Evolutionary conservation across 768 basidiomycete species (phyloP), one percentile per base, ranked within the genome.

Genomic region (Xanthoconium purpureum): DNA sequence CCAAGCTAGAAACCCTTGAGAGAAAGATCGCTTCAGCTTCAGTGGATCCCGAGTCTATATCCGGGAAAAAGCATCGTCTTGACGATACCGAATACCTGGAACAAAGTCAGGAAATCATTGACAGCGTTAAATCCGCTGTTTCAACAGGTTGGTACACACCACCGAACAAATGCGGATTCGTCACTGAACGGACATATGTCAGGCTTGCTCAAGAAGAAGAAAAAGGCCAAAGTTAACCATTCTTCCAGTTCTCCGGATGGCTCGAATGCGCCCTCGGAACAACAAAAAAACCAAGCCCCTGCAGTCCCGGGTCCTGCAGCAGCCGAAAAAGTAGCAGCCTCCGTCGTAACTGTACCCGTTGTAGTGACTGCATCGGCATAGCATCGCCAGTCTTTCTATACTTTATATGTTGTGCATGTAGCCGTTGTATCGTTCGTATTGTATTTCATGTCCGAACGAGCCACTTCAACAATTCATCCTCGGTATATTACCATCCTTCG

Each of bases 31-130:
- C 67, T 32, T 67, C 68, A 30, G 73, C 73, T 35, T 73, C 76
- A 11, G 71, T 37, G 14, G 72, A 77, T 45, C 70, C 81, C 0
- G 78, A 82, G 38, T 73, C 80, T 17, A 65, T 80, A 5, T 79
- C 84, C 0, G 89, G 90, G 11, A 87, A 82, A 78, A 97, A 96
- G 66, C 89, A 91, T 63, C 83, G 91, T 29, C 86, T 98, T 45
- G 94, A 98, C 47, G 96, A 99, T 66, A 87, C 84, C 3, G 89
- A 94, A 70, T 99, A 89, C 68, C 69, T 99, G 38, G 94, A 98
- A 69, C 87, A 96, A 74, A 94, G 87, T 63, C 78, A 83, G 70
- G 94, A 97, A 65, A 83, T 98, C 29, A 91, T 93, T 3, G 94
- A 96, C 61, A 85, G 81, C 60, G 95, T 98, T 30, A 91, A 91